Evolutionary conservation across 257 asterid species (phyloP), one percentile per base, ranked within the genome.

Genomic region (Rehmannia glutinosa): DNA sequence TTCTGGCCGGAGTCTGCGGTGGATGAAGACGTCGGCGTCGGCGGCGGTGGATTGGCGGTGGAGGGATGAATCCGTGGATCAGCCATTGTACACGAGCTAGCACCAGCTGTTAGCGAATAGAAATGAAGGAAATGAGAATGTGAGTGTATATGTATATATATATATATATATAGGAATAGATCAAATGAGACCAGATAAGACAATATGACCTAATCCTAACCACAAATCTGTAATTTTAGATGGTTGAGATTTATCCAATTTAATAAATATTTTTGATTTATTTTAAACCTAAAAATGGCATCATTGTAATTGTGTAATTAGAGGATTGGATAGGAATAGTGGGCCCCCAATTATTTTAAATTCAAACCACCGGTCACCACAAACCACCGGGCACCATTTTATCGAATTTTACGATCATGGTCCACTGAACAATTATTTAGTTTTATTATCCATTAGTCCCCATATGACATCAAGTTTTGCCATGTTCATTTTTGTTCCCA

Each of bases 51-150:
- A 4, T 54, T 74, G 50, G 43, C 58, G 49, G 82, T 7, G 67
- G 68, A 23, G n/a, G 87, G 87, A 60, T 82, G 77, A 43, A 82
- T 77, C 1, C 82, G 78, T 15, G 49, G 39, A 19, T 74, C 81
- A 1, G 75, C 78, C 84, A 78, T 80, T 66, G 5, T 21, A 2
- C 8, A 11, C 50, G 6, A 43, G 50, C 3, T 2, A 51, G 16
- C 32, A 25, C 3, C 1, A 51, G 16, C 32, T 11, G 23, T 21
- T 33, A 21, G 35, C 23, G 36, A 33, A 43, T 21, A 15, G 24
- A 51, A 51, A 51, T 19, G 24, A 35, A 4, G 58, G 10, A 9
- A 47, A 20, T 12, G 35, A 4, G 35, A 51, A 23, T 13, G 17
- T n/a, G n/a, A n/a, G n/a, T n/a, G n/a, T n/a, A n/a, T n/a, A n/a